Percentiles rank a stretch among this genome's conserved stretches.
phyloP scores from a whole-genome alignment of 345 rosid genomes.

The Pugionium dolabratum region DNA sequence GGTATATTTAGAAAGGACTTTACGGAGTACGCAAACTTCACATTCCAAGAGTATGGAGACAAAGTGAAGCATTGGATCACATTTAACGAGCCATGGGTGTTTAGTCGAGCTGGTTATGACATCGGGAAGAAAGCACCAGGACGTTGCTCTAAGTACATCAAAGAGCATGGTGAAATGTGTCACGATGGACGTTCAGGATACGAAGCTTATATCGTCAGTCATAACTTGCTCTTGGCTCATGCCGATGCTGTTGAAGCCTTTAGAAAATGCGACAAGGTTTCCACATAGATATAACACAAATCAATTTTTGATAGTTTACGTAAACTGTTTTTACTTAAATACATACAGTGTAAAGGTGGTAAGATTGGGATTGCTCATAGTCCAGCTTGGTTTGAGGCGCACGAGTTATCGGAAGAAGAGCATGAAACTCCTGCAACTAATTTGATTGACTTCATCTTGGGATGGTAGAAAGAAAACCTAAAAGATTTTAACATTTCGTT shows the following conservation, averaged over 20 bases:
- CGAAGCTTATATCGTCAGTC: conserved; percentile 39
- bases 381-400: conserved; percentile 42
- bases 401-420: conserved; percentile 27
- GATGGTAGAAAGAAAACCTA: conserved; percentile 25
- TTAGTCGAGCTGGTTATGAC: conserved; percentile 41
- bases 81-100: conserved; percentile 42
- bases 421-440: conserved; percentile 18
- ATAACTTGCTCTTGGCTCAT: conserved; percentile 37
- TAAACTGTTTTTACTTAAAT: too few relatives aligned
- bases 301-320: too few relatives aligned
- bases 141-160: conserved; percentile 40
- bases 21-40: conserved; percentile 39
- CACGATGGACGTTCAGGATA: conserved; percentile 37
- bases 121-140: conserved; percentile 40
- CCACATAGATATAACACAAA: neutral
- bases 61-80: conserved; percentile 42
- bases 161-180: conserved; percentile 30
- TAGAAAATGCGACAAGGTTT: conserved; percentile 39
- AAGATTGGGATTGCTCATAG: conserved; percentile 43
- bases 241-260: conserved; percentile 40
- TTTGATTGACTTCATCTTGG: conserved; percentile 39
- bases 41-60: conserved; percentile 37
- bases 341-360: conserved; percentile 39
- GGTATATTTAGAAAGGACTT: conserved; percentile 22
- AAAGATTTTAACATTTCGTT: neutral